Percentiles rank a stretch among this genome's conserved stretches.
These are phyloP conservation scores for Yamadazyma blattariae DNA, from an alignment of 1,139 yeast genomes.

Conservation along the genomic window DNA sequence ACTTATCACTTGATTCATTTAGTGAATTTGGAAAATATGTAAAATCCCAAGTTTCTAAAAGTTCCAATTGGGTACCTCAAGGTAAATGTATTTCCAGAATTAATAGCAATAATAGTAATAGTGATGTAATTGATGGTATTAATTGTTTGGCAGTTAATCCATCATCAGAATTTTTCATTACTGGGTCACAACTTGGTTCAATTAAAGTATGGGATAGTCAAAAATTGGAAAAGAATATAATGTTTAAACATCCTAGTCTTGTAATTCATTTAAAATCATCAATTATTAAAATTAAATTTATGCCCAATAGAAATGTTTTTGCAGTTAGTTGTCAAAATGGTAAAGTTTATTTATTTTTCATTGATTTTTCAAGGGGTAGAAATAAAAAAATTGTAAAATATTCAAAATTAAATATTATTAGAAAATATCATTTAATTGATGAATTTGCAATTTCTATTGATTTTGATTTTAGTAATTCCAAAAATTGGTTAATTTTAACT, in stretches of 20 bases:
- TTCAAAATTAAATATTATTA: constrained; percentile 36
- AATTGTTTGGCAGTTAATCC: constrained; percentile 59
- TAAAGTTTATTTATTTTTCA: constrained; percentile 50
- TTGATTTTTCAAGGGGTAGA: constrained; percentile 44
- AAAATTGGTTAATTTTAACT: constrained; percentile 36
- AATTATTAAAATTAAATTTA: constrained; percentile 48
- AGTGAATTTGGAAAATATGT: constrained; percentile 59
- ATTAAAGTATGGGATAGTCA: constrained; percentile 77
- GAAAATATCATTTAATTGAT: constrained; percentile 35
- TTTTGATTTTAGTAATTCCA: constrained; percentile 31
- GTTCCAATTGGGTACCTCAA: constrained; percentile 21
- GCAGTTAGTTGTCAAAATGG: constrained; percentile 73
- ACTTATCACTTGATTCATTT: constrained; percentile 58
- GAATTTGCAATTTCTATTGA: constrained; percentile 40
- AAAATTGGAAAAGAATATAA: constrained; percentile 62
- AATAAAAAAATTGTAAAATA: constrained; percentile 32
- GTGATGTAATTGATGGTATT: constrained; percentile 33
- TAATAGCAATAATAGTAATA: constrained; percentile 19
- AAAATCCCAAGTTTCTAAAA: constrained; percentile 9
- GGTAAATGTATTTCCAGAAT: constrained; percentile 60
- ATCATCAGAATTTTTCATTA: constrained; percentile 63
- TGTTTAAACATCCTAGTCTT: constrained; percentile 53
- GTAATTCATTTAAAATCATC: constrained; percentile 46
- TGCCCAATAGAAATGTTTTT: constrained; percentile 63
- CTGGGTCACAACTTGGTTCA: constrained; percentile 74